Evolutionary conservation across 2,329 filamentous ascomycete species (phyloP).

Genomic region (Diaporthe sp.): DNA sequence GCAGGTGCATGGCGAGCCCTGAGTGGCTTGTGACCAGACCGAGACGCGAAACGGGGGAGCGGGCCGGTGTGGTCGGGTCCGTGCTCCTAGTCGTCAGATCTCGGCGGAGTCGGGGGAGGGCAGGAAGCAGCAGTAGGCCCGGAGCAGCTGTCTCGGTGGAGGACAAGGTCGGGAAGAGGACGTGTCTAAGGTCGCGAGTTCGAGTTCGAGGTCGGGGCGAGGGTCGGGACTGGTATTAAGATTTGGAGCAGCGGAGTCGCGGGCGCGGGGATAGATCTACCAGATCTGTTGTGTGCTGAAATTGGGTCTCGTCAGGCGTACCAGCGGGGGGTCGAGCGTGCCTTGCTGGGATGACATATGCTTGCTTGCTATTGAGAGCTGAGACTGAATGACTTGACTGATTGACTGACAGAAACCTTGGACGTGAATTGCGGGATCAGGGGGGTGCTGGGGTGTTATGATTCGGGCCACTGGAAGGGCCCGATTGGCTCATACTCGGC

Average conservation of each 20-base stretch:
- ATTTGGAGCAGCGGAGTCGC: conserved; percentile 11
- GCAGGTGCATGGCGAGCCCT: conserved; percentile 34
- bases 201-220: conserved; percentile 17
- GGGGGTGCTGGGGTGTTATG: conserved; percentile 20
- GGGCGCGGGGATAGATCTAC: conserved; percentile 2
- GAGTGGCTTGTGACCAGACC: conserved; percentile 8
- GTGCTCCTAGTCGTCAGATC: conserved; percentile 3
- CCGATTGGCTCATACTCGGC: conserved; percentile 23
- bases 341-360: conserved; percentile 14
- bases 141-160: neutral
- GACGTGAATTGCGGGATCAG: conserved; percentile 19
- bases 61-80: conserved; percentile 5
- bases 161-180: neutral
- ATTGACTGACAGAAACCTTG: conserved; percentile 22
- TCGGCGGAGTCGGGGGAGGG: neutral
- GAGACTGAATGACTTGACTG: neutral
- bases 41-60: conserved; percentile 10
- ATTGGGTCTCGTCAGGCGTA: conserved; percentile 19
- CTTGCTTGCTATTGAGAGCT: conserved; percentile 16
- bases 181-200: conserved; percentile 4
- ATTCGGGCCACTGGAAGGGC: conserved; percentile 23
- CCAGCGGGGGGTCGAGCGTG: conserved; percentile 23
- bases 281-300: neutral
- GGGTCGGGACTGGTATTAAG: conserved; percentile 14
- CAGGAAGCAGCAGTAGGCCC: neutral